Conservation (phyloP, 176 grass and related monocot genomes). For the Leersia perrieri region DNA sequence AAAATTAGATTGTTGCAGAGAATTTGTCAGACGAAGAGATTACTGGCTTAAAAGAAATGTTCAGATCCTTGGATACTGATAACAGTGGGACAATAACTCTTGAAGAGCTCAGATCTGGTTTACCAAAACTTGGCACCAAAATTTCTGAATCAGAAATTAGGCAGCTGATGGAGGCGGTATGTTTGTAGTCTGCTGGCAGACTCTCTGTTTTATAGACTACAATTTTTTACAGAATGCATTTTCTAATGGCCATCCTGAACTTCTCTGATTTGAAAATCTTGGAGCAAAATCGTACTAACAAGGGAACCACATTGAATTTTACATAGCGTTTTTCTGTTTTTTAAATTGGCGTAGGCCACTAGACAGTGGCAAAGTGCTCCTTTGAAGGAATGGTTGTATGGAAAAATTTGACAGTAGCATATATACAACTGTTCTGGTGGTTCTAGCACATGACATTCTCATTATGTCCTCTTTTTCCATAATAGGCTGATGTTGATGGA, state of each 20-base stretch:
- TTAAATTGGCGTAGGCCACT: neutral
- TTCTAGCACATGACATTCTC: neutral
- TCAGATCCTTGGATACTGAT: conserved; percentile 94
- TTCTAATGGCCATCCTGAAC: conserved; percentile 5
- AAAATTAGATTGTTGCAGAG: conserved; percentile 77
- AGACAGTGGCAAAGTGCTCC: neutral
- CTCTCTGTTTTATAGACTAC: conserved; percentile 5
- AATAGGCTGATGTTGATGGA: conserved; percentile 99
- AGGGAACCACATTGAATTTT: neutral
- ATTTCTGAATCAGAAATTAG: conserved; percentile 95
- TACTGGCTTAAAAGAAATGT: conserved; percentile 95
- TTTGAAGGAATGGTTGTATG: conserved; percentile 8
- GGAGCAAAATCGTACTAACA: conserved; percentile 10
- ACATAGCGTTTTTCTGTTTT: neutral
- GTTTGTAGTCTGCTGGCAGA: conserved; percentile 18
- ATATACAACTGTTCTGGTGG: conserved; percentile 5
- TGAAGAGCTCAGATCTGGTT: conserved; percentile 95
- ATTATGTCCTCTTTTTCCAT: conserved; percentile 26
- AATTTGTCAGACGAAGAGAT: conserved; percentile 98
- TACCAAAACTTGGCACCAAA: conserved; percentile 96
- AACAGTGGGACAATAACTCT: conserved; percentile 97
- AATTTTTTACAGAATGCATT: neutral
- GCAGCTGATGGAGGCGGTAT: conserved; percentile 98
- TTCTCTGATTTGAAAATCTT: neutral
- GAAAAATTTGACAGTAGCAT: neutral